Evolutionary conservation across 1,284 basidiomycete species (phyloP).

Genomic region (Malassezia psittaci): DNA sequence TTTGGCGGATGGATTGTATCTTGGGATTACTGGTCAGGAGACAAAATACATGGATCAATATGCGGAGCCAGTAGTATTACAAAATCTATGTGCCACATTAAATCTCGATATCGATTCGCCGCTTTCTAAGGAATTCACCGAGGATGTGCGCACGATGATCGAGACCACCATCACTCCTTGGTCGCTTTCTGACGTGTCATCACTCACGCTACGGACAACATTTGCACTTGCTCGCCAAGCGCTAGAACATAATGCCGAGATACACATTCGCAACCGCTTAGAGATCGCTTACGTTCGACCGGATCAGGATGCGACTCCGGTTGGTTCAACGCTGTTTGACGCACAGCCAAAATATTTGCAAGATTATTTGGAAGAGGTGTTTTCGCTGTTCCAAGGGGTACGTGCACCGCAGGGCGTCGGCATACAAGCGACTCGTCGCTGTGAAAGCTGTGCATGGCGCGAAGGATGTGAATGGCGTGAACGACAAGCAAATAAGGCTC

Average conservation of each 20-base stretch:
- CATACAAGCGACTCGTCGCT: conserved; percentile 22
- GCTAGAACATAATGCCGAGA: neutral
- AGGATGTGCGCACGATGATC: conserved; percentile 16
- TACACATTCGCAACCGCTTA: neutral
- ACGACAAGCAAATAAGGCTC: conserved; percentile 9
- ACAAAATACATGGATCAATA: conserved; percentile 8
- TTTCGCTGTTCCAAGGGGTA: conserved; percentile 26
- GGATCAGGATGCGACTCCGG: neutral
- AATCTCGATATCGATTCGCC: conserved; percentile 17
- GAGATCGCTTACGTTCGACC: conserved; percentile 8
- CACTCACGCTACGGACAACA: neutral
- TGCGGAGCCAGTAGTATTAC: conserved; percentile 21
- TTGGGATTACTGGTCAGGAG: neutral
- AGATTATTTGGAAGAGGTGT: conserved; percentile 18
- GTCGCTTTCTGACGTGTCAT: neutral
- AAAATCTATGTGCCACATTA: conserved; percentile 11
- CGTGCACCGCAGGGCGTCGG: conserved; percentile 24
- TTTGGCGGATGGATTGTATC: conserved; percentile 23
- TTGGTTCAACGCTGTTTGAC: conserved; percentile 24
- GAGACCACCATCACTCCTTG: neutral
- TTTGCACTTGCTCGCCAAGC: neutral
- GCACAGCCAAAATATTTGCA: conserved; percentile 19
- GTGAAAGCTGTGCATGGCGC: conserved; percentile 33
- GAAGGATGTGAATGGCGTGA: conserved; percentile 40
- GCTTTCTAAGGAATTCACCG: conserved; percentile 19